Evolutionary conservation across 75 land plant species (phyloP), one percentile per base, ranked within the genome.

Genomic region (Sequoia sempervirens): DNA sequence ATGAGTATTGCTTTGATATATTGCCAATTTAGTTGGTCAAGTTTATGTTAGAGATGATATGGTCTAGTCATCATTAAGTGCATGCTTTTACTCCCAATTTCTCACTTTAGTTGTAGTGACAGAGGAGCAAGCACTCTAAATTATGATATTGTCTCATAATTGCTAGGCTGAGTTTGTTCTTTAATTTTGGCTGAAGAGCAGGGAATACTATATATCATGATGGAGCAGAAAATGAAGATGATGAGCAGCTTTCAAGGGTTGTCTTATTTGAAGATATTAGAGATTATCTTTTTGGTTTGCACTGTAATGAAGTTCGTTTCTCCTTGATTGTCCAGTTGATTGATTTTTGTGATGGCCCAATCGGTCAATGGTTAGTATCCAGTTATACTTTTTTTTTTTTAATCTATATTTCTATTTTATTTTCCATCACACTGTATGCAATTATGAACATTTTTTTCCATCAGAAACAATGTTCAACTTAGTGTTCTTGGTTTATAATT

Each of bases 191-290:
- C 47, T 87, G 87, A 85, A 87, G 87, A 85, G 76, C 87, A 87
- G 87, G 58, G 82, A 76, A 54, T 38, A 74, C 80, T 66, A 76
- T 37, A 40, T 11, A 56, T 75, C 46, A 81, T 86, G 89, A 66
- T 23, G 80, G 64, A 40, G 37, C 28, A 45, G 88, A 87, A 83
- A 79, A 70, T 82, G 93, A 94, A 89, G 86, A 75, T 23, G 93
- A 91, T 83, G 99, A 93, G 26, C 89, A 91, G 80, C 90, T 98
- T 84, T 87, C 89, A 75, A 90, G 95, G 74, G 88, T 90, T 37
- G 89, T 96, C 79, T 69, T 91, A 37, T 94, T 90, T 91, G 99
- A 98, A 84, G 99, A 98, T 93, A 86, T 98, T 43, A 87, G 85
- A 80, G 97, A 98, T 45, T 92, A 86, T 75, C 84, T 98, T 74